Evolutionary conservation across 2,329 filamentous ascomycete genomes (phyloP).

Genomic region (Neofusicoccum umdonicola): DNA sequence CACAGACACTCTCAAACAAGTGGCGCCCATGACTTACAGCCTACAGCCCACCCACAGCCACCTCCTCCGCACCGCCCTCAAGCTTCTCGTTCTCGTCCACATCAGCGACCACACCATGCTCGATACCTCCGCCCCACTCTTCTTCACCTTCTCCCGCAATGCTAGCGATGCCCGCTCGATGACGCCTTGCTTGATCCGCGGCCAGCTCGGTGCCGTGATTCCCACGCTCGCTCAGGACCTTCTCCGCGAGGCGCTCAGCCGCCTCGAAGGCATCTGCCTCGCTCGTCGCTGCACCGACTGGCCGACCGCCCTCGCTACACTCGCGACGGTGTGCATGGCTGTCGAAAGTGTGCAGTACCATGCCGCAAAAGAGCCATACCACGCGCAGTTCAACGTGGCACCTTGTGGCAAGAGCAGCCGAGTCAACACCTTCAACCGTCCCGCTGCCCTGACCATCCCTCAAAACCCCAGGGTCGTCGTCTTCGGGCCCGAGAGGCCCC

Average conservation of each 20-base stretch:
- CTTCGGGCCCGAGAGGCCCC: conserved; percentile 6
- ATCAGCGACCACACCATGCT: conserved; percentile 33
- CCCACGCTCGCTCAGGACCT: conserved; percentile 30
- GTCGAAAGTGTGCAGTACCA: conserved; percentile 41
- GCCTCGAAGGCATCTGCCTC: conserved; percentile 32
- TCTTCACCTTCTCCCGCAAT: conserved; percentile 14
- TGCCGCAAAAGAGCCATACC: conserved; percentile 35
- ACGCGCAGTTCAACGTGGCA: conserved; percentile 17
- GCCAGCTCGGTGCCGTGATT: conserved; percentile 37
- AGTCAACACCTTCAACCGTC: too few relatives aligned
- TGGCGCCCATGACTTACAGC: too few relatives aligned
- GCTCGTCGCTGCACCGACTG: conserved; percentile 31
- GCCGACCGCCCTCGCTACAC: conserved; percentile 32
- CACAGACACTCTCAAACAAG: too few relatives aligned
- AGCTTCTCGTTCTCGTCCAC: conserved; percentile 40
- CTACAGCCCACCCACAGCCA: conserved; percentile 21
- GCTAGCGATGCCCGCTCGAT: conserved; percentile 18
- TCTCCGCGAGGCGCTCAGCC: conserved; percentile 33
- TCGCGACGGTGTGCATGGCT: conserved; percentile 36
- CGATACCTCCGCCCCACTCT: conserved; percentile 25
- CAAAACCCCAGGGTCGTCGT: neutral
- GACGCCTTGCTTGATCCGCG: conserved; percentile 40
- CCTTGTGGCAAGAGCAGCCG: neutral
- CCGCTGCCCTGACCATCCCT: neutral
- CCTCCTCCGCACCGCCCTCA: conserved; percentile 34